Conservation (phyloP, 257 asterid species). For the Przewalskia tangutica region DNA sequence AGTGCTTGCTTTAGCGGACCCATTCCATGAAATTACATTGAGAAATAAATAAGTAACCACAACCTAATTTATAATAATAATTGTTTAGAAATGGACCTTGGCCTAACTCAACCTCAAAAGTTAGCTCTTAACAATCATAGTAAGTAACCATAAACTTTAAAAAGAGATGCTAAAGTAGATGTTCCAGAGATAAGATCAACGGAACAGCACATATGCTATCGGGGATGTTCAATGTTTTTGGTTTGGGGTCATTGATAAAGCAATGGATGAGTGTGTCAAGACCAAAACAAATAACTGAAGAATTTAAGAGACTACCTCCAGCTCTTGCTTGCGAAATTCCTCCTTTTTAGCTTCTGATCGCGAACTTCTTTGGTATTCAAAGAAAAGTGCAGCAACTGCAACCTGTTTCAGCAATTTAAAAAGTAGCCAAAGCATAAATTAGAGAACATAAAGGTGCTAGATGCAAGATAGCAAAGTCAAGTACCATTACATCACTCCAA, state of each 20-base stretch:
- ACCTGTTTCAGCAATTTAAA: slow-evolving; percentile 37
- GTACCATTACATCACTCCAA: neutral
- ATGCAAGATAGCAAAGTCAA: neutral
- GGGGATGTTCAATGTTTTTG: neutral
- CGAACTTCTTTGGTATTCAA: slow-evolving; percentile 88
- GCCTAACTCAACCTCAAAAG: neutral
- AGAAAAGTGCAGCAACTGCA: slow-evolving; percentile 68
- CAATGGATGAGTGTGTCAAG: neutral
- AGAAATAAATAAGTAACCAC: neutral
- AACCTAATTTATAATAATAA: neutral
- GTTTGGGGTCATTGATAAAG: neutral
- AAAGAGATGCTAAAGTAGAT: neutral
- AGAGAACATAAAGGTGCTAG: neutral
- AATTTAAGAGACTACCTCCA: slow-evolving; percentile 41
- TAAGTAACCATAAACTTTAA: neutral
- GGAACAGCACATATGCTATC: neutral
- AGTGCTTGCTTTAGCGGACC: neutral
- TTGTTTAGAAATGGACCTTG: neutral
- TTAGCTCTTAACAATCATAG: neutral
- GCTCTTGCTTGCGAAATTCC: slow-evolving; percentile 61
- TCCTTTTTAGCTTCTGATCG: slow-evolving; percentile 94
- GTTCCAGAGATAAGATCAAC: neutral
- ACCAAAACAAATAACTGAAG: neutral
- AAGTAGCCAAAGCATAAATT: neutral
- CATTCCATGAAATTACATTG: neutral